Evolutionary conservation across 192 early-diverging fungal genomes (phyloP).

Genomic region (Coemansia sp.): DNA sequence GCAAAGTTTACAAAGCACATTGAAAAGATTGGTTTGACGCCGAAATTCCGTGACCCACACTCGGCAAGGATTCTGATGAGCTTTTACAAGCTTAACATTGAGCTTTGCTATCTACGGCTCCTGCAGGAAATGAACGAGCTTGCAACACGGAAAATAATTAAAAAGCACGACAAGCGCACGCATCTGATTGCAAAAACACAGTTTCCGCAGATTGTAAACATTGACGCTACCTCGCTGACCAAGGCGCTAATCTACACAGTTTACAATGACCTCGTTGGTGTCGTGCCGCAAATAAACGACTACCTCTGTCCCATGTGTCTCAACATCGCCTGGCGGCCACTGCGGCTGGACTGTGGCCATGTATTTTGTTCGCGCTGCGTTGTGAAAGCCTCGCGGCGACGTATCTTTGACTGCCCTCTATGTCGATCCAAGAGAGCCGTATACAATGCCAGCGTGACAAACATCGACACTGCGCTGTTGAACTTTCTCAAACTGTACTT

Average conservation of each 20-base stretch:
- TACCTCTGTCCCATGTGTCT: conserved; percentile 81
- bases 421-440: conserved; percentile 69
- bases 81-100: conserved; percentile 65
- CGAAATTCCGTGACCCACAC: conserved; percentile 30
- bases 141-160: conserved; percentile 82
- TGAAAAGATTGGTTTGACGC: conserved; percentile 36
- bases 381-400: conserved; percentile 68
- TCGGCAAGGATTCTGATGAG: conserved; percentile 44
- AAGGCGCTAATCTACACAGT: conserved; percentile 64
- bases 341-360: conserved; percentile 73
- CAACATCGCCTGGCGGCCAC: conserved; percentile 72
- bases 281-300: conserved; percentile 82
- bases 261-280: conserved; percentile 61
- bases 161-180: conserved; percentile 89
- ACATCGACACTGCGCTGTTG: conserved; percentile 65
- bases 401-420: conserved; percentile 71
- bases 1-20: conserved; percentile 51
- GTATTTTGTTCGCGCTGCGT: conserved; percentile 81
- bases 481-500: conserved; percentile 80
- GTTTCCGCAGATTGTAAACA: conserved; percentile 47
- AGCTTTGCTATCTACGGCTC: conserved; percentile 66
- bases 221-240: conserved; percentile 48
- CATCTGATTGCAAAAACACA: conserved; percentile 58
- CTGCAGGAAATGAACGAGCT: conserved; percentile 77
- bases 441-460: conserved; percentile 57